These are phyloP conservation scores for Capsella rubella DNA, from an alignment of 441 rosid genomes.

Conservation along the genomic window DNA sequence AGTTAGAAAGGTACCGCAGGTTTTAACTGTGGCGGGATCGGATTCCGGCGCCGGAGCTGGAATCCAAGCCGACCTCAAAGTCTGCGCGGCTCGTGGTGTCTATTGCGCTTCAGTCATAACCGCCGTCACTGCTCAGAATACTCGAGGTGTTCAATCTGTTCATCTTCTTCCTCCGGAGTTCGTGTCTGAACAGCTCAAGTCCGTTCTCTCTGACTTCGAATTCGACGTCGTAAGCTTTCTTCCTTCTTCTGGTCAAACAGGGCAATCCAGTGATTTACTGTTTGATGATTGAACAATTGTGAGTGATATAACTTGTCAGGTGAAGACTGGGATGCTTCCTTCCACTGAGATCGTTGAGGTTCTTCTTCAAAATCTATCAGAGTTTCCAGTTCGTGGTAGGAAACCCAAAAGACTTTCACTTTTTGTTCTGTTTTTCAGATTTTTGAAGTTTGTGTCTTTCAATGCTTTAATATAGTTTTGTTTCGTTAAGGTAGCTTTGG, in stretches of 20 bases:
- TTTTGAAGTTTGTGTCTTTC: neutral
- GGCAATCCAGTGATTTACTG: neutral
- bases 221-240: constrained; percentile 47
- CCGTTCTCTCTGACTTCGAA: constrained; percentile 47
- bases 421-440: constrained; percentile 7
- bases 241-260: neutral
- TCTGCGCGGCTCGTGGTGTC: constrained; percentile 88
- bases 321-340: constrained; percentile 96
- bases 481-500: constrained; percentile 79
- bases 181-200: constrained; percentile 45
- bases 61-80: constrained; percentile 93
- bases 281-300: constrained; percentile 20
- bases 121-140: constrained; percentile 93
- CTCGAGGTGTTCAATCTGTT: constrained; percentile 68
- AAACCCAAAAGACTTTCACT: neutral
- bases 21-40: constrained; percentile 87
- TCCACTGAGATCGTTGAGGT: constrained; percentile 68
- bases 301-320: constrained; percentile 50
- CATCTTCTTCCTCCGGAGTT: constrained; percentile 41
- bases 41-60: constrained; percentile 98
- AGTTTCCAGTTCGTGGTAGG: constrained; percentile 77
- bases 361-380: constrained; percentile 60
- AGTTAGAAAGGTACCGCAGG: constrained; percentile 53
- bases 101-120: constrained; percentile 92
- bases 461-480: constrained; percentile 22